A percentile compares a stretch with the other conserved stretches of the same genome.
phyloP scores from a whole-genome alignment of 164 flowering plant genomes.

The Vitis amurensis region DNA sequence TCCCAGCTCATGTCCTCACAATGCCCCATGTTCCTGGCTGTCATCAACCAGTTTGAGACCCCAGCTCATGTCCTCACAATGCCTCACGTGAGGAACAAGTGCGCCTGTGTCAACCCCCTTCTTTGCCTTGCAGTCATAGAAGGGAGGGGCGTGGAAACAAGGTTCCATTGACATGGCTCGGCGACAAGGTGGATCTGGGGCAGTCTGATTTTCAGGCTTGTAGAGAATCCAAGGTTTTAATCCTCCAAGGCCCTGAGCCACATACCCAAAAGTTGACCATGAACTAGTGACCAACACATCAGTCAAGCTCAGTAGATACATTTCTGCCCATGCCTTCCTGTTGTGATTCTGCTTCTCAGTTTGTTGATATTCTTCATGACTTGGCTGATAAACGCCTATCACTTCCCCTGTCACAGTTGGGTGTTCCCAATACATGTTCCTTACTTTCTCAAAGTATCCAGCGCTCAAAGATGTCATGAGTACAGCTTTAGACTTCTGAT shows the following conservation, averaged over 20 bases:
- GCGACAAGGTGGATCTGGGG: conserved; percentile 73
- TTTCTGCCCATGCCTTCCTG: conserved; percentile 84
- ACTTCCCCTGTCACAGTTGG: conserved; percentile 70
- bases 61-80: conserved; percentile 88
- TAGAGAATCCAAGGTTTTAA: conserved; percentile 77
- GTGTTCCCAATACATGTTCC: conserved; percentile 75
- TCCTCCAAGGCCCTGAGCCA: conserved; percentile 89
- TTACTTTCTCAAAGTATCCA: conserved; percentile 63
- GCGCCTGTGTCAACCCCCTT: conserved; percentile 64
- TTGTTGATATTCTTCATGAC: conserved; percentile 74
- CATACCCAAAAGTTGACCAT: conserved; percentile 93
- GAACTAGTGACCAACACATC: conserved; percentile 76
- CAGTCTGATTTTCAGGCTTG: conserved; percentile 67
- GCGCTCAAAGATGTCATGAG: conserved; percentile 62
- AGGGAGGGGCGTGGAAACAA: conserved; percentile 92
- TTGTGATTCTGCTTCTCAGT: conserved; percentile 62
- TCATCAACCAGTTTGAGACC: conserved; percentile 69
- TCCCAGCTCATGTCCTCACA: conserved; percentile 95
- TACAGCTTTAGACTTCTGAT: conserved; percentile 48
- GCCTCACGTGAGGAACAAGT: conserved; percentile 78
- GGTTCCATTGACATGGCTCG: conserved; percentile 89
- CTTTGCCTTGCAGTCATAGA: conserved; percentile 79
- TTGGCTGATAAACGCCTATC: conserved; percentile 71
- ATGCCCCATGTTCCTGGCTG: conserved; percentile 36
- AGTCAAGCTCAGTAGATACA: conserved; percentile 72